phyloP scores from a whole-genome alignment of 2,329 filamentous ascomycete genomes.

The Microdochium bolleyi region DNA sequence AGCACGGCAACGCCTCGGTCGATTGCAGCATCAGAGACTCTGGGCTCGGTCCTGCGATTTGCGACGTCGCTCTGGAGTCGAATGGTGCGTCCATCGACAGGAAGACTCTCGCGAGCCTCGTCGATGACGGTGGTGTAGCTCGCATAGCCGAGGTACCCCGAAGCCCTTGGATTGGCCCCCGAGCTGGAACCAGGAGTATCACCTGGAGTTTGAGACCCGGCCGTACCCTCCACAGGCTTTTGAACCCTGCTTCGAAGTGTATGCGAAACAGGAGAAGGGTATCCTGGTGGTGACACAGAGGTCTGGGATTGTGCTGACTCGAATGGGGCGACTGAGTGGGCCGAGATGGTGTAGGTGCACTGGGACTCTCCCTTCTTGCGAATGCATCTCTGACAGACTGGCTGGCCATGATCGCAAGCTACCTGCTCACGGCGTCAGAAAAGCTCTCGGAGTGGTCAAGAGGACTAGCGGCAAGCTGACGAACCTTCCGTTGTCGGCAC shows the following conservation, averaged over 20 bases:
- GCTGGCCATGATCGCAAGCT: conserved; percentile 32
- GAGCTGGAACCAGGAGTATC: neutral
- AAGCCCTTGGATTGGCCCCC: neutral
- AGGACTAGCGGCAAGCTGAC: no score
- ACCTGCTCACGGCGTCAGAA: no score
- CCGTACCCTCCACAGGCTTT: neutral
- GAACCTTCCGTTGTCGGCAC: conserved; percentile 30
- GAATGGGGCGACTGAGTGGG: neutral
- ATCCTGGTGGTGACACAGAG: neutral
- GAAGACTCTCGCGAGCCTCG: neutral
- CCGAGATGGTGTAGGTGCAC: conserved; percentile 1
- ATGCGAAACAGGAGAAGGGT: neutral
- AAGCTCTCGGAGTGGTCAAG: no score
- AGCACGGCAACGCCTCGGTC: neutral
- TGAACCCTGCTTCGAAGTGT: neutral
- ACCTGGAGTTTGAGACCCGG: neutral
- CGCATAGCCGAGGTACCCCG: neutral
- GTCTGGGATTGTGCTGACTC: neutral
- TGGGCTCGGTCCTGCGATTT: neutral
- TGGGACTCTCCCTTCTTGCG: conserved; percentile 22
- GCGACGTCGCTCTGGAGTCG: neutral
- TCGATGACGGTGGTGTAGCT: neutral
- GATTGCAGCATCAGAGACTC: neutral
- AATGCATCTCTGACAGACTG: conserved; percentile 29
- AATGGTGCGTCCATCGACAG: neutral